Evolutionary conservation across 257 asterid genomes (phyloP).

Genomic region (Datura wrightii): DNA sequence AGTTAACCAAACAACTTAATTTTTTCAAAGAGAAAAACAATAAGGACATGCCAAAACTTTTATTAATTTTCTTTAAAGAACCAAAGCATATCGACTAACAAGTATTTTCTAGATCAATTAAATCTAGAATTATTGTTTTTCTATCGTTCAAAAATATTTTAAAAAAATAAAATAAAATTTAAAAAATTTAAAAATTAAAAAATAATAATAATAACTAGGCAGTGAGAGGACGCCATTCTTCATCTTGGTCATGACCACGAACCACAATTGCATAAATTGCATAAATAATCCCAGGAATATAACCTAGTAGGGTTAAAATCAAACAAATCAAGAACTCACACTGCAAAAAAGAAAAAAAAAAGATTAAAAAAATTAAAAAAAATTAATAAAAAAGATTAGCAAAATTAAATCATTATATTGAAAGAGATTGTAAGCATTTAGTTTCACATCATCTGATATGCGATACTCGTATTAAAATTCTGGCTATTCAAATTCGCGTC

Average conservation of each 20-base stretch:
- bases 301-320: conserved; percentile 56
- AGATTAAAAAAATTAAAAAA: neutral
- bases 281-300: conserved; percentile 66
- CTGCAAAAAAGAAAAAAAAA: conserved; percentile 45
- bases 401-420: neutral
- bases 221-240: conserved; percentile 49
- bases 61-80: neutral
- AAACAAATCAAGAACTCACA: conserved; percentile 59
- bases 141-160: neutral
- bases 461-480: neutral
- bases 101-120: neutral
- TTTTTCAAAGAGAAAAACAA: too few species aligned
- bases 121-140: neutral
- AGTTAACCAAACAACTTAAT: too few species aligned
- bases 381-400: neutral
- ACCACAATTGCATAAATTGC: conserved; percentile 66
- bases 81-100: neutral
- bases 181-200: neutral
- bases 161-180: too few species aligned
- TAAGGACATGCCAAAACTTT: neutral
- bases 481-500: too few species aligned
- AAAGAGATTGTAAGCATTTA: neutral
- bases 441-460: neutral
- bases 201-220: conserved; percentile 33
- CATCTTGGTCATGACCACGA: conserved; percentile 39